These are phyloP conservation scores for Fusarium udum DNA, from an alignment of 2,329 filamentous ascomycete species.

Conservation along the genomic window DNA sequence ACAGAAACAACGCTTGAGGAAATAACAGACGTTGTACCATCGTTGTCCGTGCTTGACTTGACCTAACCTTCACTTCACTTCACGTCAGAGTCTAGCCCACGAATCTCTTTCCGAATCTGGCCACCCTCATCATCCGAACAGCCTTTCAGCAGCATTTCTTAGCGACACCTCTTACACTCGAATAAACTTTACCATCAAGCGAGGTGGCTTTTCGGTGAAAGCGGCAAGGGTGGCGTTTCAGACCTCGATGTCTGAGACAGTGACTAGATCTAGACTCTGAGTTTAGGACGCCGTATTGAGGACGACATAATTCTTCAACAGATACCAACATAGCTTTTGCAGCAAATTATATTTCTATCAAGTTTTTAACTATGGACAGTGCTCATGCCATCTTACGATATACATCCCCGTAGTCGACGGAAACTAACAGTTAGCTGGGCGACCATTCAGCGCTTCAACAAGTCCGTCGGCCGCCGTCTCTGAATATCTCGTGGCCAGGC, in stretches of 20 bases:
- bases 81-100: neutral
- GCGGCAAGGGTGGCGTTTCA: constrained; percentile 9
- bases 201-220: constrained; percentile 4
- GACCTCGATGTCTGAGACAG: constrained; percentile 15
- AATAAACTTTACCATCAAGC: constrained; percentile 1
- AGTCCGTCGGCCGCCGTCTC: constrained; percentile 1
- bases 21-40: constrained; percentile 9
- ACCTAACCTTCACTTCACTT: neutral
- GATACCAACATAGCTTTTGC: neutral
- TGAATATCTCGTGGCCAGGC: neutral
- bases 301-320: constrained; percentile 7
- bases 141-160: neutral
- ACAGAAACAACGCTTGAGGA: constrained; percentile 1
- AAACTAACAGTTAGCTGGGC: constrained; percentile 9
- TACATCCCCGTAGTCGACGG: neutral
- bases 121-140: neutral
- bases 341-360: neutral
- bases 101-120: neutral
- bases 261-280: neutral
- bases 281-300: neutral
- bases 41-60: constrained; percentile 13
- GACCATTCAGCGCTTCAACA: neutral
- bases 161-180: neutral
- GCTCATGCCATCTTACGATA: neutral
- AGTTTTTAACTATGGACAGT: neutral